A percentile compares a stretch with the other conserved stretches of the same genome.
phyloP scores from a whole-genome alignment of 2,329 filamentous ascomycete species.

The Cladosporium oxysporum region DNA sequence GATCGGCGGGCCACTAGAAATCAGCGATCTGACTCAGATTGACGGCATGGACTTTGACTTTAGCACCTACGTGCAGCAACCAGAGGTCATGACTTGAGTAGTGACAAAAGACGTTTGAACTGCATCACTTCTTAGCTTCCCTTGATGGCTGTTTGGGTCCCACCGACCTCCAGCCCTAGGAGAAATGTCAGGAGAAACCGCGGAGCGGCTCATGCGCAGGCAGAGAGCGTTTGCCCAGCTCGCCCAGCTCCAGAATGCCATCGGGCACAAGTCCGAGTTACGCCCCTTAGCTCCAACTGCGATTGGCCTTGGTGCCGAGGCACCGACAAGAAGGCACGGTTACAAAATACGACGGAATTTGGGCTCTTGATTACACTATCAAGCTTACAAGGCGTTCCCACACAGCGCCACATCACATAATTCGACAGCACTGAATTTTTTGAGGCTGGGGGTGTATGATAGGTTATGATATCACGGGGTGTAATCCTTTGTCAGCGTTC shows the following conservation, averaged over 20 bases:
- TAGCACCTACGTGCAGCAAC: slow-evolving; percentile 31
- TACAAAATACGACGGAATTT: neutral
- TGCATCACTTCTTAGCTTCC: neutral
- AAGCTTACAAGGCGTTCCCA: neutral
- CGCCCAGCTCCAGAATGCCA: neutral
- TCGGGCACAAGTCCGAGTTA: slow-evolving; percentile 11
- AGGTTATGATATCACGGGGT: slow-evolving; percentile 10
- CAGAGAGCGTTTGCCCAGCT: neutral
- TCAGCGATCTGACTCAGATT: slow-evolving; percentile 21
- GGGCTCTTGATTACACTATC: slow-evolving; percentile 2
- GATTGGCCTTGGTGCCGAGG: neutral
- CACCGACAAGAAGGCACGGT: neutral
- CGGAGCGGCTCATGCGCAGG: slow-evolving; percentile 7
- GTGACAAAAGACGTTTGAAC: neutral
- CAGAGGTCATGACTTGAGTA: slow-evolving; percentile 26
- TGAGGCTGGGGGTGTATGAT: slow-evolving; percentile 8
- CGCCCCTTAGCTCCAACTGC: neutral
- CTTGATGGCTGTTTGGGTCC: slow-evolving; percentile 11
- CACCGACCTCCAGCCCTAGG: slow-evolving; percentile 9
- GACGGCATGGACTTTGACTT: slow-evolving; percentile 35
- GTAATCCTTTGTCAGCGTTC: neutral
- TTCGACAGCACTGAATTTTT: slow-evolving; percentile 10
- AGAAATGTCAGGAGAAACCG: slow-evolving; percentile 5
- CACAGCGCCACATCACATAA: neutral
- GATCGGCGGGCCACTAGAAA: neutral